Conservation (phyloP, 306 rosid genomes). For the Trifolium repens region DNA sequence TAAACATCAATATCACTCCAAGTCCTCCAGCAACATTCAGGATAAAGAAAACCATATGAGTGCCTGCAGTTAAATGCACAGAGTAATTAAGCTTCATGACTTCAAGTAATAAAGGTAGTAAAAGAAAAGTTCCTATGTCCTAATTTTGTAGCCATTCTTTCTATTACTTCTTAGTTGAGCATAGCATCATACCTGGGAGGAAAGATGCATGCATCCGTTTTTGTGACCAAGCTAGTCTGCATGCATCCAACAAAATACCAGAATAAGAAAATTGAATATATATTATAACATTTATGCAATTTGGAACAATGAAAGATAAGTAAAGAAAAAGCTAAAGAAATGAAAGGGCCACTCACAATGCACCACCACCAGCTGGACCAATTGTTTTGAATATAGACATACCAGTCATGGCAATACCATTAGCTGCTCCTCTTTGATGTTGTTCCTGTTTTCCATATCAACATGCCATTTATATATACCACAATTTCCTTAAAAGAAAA, state of each 20-base stretch:
- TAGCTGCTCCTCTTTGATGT: constrained; percentile 79
- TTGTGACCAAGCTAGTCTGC: too few relatives aligned
- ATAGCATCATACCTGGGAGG: too few relatives aligned
- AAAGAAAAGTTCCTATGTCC: too few relatives aligned
- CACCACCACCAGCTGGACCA: constrained; percentile 90
- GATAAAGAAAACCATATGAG: constrained; percentile 39
- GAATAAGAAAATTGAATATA: constrained; percentile 16
- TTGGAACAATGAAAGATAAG: not conserved
- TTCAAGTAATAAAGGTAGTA: not conserved
- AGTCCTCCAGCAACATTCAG: constrained; percentile 37
- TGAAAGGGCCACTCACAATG: constrained; percentile 55
- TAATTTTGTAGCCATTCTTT: too few relatives aligned
- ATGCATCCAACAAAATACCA: not conserved
- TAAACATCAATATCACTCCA: constrained; percentile 33
- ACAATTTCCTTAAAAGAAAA: not conserved
- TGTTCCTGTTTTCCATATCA: constrained; percentile 60
- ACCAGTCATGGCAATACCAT: constrained; percentile 79
- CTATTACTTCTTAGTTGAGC: too few relatives aligned
- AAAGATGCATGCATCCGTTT: too few relatives aligned
- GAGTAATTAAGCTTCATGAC: not conserved
- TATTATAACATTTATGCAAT: too few relatives aligned
- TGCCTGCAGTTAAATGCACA: not conserved
- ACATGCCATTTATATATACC: not conserved
- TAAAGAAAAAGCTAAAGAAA: not conserved
- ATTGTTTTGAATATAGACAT: constrained; percentile 76